Percentiles rank a stretch among this genome's conserved stretches.
These are phyloP conservation scores for Fagopyrum homotropicum DNA, from an alignment of 148 eudicot species.

Conservation along the genomic window DNA sequence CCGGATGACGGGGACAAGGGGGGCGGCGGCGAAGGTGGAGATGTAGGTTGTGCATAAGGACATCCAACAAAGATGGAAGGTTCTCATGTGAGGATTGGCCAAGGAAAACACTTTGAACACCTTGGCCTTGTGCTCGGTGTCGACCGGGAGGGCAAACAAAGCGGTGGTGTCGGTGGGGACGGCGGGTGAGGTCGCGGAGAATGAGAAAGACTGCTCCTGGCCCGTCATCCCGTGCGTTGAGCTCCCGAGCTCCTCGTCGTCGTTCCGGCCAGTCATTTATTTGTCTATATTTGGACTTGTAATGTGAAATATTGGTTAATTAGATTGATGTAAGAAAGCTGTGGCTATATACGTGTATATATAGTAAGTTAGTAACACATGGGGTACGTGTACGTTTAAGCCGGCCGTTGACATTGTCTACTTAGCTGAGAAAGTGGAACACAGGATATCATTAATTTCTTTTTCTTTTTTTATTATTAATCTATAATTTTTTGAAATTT, in stretches of 20 bases:
- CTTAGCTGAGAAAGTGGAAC: not conserved
- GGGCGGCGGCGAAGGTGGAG: slow-evolving; percentile 44
- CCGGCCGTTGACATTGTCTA: slow-evolving; percentile 1
- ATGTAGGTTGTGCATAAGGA: slow-evolving; percentile 31
- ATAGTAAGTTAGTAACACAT: not conserved
- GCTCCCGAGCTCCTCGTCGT: slow-evolving; percentile 26
- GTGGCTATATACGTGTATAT: not conserved
- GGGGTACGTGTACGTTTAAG: not conserved
- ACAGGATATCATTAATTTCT: no score
- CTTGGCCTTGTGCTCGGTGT: slow-evolving; percentile 34
- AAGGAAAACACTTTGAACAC: slow-evolving; percentile 26
- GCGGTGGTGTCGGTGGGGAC: slow-evolving; percentile 22
- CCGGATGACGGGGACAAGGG: slow-evolving; percentile 33
- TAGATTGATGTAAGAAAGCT: not conserved
- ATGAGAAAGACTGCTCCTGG: slow-evolving; percentile 23
- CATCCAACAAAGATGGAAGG: slow-evolving; percentile 38
- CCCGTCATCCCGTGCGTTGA: slow-evolving; percentile 45
- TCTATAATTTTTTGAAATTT: no score
- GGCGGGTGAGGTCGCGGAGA: slow-evolving; percentile 22
- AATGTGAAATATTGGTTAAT: not conserved
- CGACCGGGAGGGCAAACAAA: slow-evolving; percentile 29
- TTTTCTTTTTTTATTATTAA: no score
- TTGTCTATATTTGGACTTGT: not conserved
- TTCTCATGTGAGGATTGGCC: slow-evolving; percentile 30
- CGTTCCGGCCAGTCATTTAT: not conserved